Conservation (phyloP, 2,329 filamentous ascomycete genomes). For the Ophiostoma sp. region DNA sequence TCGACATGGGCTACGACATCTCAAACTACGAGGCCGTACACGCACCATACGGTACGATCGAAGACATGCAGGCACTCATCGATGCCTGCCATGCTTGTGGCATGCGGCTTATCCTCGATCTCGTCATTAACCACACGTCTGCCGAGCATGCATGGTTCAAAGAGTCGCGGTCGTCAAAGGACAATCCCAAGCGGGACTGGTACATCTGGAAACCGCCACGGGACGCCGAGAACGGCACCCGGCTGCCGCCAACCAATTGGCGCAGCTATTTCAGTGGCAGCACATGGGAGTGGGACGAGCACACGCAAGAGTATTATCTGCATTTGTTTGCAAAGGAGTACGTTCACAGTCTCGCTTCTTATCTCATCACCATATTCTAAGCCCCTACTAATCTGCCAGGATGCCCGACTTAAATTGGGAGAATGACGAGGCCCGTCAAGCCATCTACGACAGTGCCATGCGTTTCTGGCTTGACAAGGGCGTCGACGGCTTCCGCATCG, state of each 20-base stretch:
- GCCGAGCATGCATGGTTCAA: conserved; percentile 72
- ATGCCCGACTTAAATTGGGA: conserved; percentile 91
- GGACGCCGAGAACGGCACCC: conserved; percentile 56
- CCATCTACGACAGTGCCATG: conserved; percentile 71
- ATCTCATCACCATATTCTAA: neutral
- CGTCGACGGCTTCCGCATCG: conserved; percentile 72
- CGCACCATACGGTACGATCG: conserved; percentile 61
- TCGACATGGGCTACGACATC: conserved; percentile 66
- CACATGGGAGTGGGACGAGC: conserved; percentile 70
- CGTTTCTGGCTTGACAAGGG: conserved; percentile 77
- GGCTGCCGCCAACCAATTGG: conserved; percentile 76
- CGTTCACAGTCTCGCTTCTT: neutral
- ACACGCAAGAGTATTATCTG: conserved; percentile 74
- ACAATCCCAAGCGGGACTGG: conserved; percentile 65
- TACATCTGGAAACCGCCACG: conserved; percentile 40
- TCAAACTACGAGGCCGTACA: conserved; percentile 60
- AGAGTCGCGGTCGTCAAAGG: conserved; percentile 61
- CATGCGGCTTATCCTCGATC: conserved; percentile 62
- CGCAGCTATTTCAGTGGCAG: conserved; percentile 60
- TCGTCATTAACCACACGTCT: conserved; percentile 77
- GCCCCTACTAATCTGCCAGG: conserved; percentile 36
- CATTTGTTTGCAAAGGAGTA: conserved; percentile 63
- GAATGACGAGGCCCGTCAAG: conserved; percentile 63
- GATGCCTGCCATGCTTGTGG: conserved; percentile 58
- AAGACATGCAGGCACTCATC: conserved; percentile 64